Base-by-base conservation (phyloP, 257 asterid species). In the Solanum sejunctum region DNA sequence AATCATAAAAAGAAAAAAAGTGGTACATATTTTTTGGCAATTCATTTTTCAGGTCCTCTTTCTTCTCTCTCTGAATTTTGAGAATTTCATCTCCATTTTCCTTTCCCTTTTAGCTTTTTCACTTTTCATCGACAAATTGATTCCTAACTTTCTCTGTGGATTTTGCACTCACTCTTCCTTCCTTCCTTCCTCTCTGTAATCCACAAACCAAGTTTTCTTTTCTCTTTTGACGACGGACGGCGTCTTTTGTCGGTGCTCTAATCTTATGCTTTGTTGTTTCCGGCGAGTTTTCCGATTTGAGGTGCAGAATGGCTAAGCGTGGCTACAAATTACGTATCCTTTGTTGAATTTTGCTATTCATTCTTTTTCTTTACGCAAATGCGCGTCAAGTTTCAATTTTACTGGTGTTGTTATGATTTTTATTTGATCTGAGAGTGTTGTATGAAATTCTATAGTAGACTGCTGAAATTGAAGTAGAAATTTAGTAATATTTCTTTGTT, bases 301-400 rank as follows among this genome's bases (percentile, higher is more conserved):
- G 4, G 26, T 28, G n/a, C 28, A 10, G 66, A 78, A 97, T 97
- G 99, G 95, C 95, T 84, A 93, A 93, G 82, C 97, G 98, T 47
- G 98, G 99, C 49, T 97, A 97, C 85, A 97, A 97, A 90, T 88
- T 97, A 90, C 99, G 99, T 97, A 95, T 95, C 98, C 98, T 93
- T 79, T 90, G 41, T 79, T 55, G 57, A 47, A 72, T 36, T 26
- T 63, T 61, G 52, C 21, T 83, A 6, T 79, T 54, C 70, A 41
- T 8, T 39, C 54, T 66, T 43, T 13, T 49, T 39, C 23, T 84
- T 56, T 81, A 17, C 47, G 84, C 63, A 81, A 58, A 69, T 82
- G 88, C 58, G 80, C 80, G 84, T 84, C 17, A 87, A 88, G 63
- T 92, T 88, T 81, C 87, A 49, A 49, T 45, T 84, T 64, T 84